phyloP scores from a whole-genome alignment of 2,329 filamentous ascomycete genomes.

The Diaporthe sp. region DNA sequence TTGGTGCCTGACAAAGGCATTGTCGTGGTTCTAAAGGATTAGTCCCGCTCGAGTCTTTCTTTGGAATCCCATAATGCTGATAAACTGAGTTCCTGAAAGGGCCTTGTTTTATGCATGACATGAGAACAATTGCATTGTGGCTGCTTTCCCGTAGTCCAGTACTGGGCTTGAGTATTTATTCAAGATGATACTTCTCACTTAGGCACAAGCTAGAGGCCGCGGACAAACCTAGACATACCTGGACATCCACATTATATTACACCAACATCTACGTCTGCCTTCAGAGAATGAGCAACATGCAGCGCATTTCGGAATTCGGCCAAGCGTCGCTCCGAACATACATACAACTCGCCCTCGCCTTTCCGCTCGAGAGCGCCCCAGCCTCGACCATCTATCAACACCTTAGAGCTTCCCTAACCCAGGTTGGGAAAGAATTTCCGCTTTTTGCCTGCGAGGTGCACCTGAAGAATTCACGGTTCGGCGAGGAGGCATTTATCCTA shows the following conservation, averaged over 20 bases:
- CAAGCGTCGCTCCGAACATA: constrained; percentile 6
- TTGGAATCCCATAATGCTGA: neutral
- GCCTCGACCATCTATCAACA: neutral
- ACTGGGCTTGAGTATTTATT: neutral
- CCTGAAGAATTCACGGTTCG: neutral
- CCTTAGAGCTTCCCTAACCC: neutral
- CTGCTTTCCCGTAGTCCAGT: too few species aligned
- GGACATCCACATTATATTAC: neutral
- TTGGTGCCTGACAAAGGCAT: neutral
- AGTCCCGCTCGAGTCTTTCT: neutral
- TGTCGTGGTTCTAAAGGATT: neutral
- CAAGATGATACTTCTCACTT: too few species aligned
- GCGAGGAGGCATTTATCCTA: neutral
- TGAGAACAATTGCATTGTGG: neutral
- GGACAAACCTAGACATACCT: neutral
- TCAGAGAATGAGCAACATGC: neutral
- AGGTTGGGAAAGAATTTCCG: neutral
- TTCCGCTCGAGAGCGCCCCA: neutral
- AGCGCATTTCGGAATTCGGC: neutral
- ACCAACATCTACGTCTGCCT: neutral
- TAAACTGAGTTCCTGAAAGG: too few species aligned
- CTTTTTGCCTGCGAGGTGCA: neutral
- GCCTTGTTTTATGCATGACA: neutral
- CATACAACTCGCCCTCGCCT: neutral
- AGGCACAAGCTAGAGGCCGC: too few species aligned